Base-by-base conservation (phyloP, 345 rosid species). In the Ceriops tagal region DNA sequence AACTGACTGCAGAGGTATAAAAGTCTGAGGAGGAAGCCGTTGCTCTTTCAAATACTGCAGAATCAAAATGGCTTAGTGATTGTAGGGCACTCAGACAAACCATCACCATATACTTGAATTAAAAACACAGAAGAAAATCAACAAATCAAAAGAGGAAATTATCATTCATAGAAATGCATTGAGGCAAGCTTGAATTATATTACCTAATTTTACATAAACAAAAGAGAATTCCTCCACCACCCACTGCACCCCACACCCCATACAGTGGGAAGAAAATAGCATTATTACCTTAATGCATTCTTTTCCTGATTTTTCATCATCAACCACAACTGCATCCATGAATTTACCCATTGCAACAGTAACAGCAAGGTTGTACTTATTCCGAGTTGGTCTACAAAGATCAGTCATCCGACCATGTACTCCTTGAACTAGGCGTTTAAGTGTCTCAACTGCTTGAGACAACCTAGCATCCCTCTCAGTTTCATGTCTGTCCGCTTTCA, bases 301-400 rank as follows among this genome's bases (percentile, higher is more conserved):
- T 81, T 92, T 95, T 72, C 97, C 98, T 0, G 93, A 92, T 68
- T 64, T 79, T 84, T 95, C 99, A 85, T 95, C 96, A 77, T 95
- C 98, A 34, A 92, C 99, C 64, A 95, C 97, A 53, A 92, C 93
- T 3, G 98, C 93, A 85, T 95, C 99, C 98, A 95, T 95, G 79
- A 95, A 95, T 85, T 74, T 90, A 34, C 99, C 99, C 99, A 95
- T 95, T 35, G 96, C 93, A 75, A 95, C 99, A 68, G 97, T 95
- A 74, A 95, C 89, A 70, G 98, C 99, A 79, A 95, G 96, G 77
- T 95, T 88, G 81, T 90, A 92, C 76, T 95, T 95, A 81, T 90
- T 88, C 74, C 80, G 88, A 51, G 88, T 88, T 79, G 99, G 98
- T 82, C 89, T 87, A 81, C 96, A 95, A 69, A 95, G 93, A 73